Evolutionary conservation across 2,329 filamentous ascomycete species (phyloP).

Genomic region (Fusarium stilboides): DNA sequence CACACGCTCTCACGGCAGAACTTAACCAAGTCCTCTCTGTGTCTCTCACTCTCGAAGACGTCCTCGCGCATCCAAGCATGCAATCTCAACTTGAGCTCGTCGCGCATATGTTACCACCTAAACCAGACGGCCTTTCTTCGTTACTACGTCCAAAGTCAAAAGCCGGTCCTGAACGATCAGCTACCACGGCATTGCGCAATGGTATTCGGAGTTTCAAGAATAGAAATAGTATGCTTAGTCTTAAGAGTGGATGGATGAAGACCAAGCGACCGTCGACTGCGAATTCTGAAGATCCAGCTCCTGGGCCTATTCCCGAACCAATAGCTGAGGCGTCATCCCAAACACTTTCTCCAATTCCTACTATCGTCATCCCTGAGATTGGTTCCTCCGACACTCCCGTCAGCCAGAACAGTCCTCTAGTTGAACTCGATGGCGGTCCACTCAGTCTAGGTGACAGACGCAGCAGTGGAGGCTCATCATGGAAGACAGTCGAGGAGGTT

Average conservation of each 20-base stretch:
- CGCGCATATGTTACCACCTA: constrained; percentile 43
- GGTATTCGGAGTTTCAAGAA: constrained; percentile 43
- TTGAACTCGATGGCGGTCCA: constrained; percentile 13
- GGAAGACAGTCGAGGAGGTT: not conserved
- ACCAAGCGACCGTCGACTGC: constrained; percentile 27
- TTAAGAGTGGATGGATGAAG: constrained; percentile 50
- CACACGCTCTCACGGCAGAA: constrained; percentile 62
- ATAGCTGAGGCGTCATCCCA: not conserved
- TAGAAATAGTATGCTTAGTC: constrained; percentile 44
- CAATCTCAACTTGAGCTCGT: constrained; percentile 64
- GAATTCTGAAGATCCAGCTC: not conserved
- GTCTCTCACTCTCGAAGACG: constrained; percentile 62
- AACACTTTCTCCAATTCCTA: constrained; percentile 6
- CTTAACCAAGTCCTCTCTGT: constrained; percentile 61
- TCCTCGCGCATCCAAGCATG: constrained; percentile 67
- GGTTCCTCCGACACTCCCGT: constrained; percentile 18
- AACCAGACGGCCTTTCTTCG: constrained; percentile 32
- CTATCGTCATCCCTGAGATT: constrained; percentile 7
- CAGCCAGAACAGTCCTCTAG: not conserved
- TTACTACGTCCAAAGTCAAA: constrained; percentile 29
- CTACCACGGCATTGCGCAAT: constrained; percentile 32
- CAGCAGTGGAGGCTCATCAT: constrained; percentile 37
- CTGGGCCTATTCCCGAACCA: constrained; percentile 3
- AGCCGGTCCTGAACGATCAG: constrained; percentile 8
- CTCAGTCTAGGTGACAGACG: constrained; percentile 3